These are phyloP conservation scores for Allantophomopsis lycopodina DNA, from an alignment of 2,329 filamentous ascomycete species.

Conservation along the genomic window DNA sequence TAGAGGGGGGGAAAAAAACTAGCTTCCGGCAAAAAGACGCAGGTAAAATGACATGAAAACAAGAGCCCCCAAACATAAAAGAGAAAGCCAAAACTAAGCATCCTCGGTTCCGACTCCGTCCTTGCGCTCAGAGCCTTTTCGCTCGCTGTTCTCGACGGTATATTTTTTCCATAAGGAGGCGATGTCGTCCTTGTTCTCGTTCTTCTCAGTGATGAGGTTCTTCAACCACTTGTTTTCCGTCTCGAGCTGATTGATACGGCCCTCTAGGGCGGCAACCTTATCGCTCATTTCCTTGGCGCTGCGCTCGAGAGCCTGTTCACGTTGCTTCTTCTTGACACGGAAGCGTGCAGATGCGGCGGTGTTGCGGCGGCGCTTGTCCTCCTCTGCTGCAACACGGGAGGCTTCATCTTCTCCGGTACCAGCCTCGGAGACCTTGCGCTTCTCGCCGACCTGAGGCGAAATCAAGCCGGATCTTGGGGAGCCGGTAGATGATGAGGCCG, in stretches of 20 bases:
- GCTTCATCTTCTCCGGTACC: constrained; percentile 51
- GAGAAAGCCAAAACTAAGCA: too few relatives aligned
- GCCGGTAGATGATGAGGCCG: constrained; percentile 7
- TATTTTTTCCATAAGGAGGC: constrained; percentile 24
- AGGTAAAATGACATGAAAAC: too few relatives aligned
- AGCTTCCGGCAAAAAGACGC: too few relatives aligned
- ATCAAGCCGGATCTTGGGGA: constrained; percentile 1
- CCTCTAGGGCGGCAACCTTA: constrained; percentile 61
- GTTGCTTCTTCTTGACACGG: constrained; percentile 92
- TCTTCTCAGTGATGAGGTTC: constrained; percentile 71
- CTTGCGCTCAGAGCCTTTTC: constrained; percentile 16
- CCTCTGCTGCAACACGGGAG: constrained; percentile 63
- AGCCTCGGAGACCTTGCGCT: constrained; percentile 15
- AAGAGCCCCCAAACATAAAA: too few relatives aligned
- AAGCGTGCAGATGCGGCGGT: constrained; percentile 81
- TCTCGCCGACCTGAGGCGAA: constrained; percentile 11
- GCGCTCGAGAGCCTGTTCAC: constrained; percentile 73
- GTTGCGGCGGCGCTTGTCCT: constrained; percentile 82
- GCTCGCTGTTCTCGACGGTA: constrained; percentile 16
- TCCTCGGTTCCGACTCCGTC: constrained; percentile 16
- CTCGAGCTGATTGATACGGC: constrained; percentile 62
- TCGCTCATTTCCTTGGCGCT: constrained; percentile 74
- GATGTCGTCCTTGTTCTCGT: constrained; percentile 33
- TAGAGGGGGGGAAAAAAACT: too few relatives aligned
- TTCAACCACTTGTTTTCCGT: constrained; percentile 75